Conservation (phyloP, 1,284 basidiomycete species). For the Cryptococcus sp. region DNA sequence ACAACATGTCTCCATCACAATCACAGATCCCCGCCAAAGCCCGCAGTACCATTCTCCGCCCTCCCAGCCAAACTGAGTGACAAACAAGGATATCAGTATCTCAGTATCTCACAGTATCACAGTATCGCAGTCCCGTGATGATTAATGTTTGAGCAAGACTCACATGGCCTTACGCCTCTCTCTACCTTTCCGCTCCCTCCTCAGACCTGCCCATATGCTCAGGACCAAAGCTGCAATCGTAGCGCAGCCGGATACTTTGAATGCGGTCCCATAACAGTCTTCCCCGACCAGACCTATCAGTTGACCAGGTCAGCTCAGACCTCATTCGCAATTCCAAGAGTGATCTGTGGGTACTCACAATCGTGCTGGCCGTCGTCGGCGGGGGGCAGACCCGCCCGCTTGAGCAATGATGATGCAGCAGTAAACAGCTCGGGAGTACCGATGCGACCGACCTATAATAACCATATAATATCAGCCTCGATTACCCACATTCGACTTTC, state of each 20-base stretch:
- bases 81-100: too few relatives aligned
- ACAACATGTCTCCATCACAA: too few relatives aligned
- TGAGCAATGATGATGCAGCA: conserved; percentile 1
- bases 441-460: conserved; percentile 13
- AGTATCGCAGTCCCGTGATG: neutral
- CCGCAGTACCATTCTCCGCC: too few relatives aligned
- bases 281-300: conserved; percentile 41
- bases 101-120: neutral
- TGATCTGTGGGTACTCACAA: conserved; percentile 14
- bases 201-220: conserved; percentile 40
- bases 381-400: conserved; percentile 13
- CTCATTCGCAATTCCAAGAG: neutral
- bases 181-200: conserved; percentile 36
- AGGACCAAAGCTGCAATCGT: conserved; percentile 43
- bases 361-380: conserved; percentile 24
- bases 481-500: too few relatives aligned
- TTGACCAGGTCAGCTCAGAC: neutral
- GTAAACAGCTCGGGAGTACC: conserved; percentile 5
- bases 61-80: too few relatives aligned
- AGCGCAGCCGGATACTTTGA: conserved; percentile 42
- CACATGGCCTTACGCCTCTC: conserved; percentile 18
- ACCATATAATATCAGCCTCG: conserved; percentile 5
- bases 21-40: too few relatives aligned
- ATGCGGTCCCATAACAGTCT: conserved; percentile 48
- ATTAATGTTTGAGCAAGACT: neutral